Evolutionary conservation across 805 yeast genomes (phyloP), one percentile per base, ranked within the genome.

Genomic region (Yamadazyma olivae): DNA sequence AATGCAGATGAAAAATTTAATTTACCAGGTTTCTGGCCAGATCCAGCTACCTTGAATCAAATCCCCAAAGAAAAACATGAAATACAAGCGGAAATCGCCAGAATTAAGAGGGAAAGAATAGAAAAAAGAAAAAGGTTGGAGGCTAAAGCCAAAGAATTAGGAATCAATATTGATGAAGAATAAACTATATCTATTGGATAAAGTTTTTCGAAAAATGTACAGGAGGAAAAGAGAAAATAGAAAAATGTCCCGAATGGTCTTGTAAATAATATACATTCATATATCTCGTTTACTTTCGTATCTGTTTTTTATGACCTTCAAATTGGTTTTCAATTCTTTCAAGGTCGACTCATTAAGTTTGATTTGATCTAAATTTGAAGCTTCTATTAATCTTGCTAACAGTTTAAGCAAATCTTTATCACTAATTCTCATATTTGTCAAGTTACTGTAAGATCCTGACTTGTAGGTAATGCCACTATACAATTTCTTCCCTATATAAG

Each of bases 21-120:
- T 54, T 81, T 89, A 32, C 95, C 95, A 6, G 96, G 96, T 15
- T 90, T 87, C 62, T 89, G 96, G 95, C 98, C 98, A 3, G 97
- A 89, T 57, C 96, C 96, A 27, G 83, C 84, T 27, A 83, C 96
- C 2, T 71, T 88, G 48, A 89, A 90, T 56, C 83, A 86, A 61
- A 81, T 90, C 23, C 98, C 98, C 3, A 90, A 89, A 53, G 96
- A 90, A 53, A 89, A 89, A 2, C 85, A 83, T 51, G 96, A 90
- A 55, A 87, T 90, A 41, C 83, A 86, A 56, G 91, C 93, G 1
- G 98, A 90, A 54, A 67, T 90, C 25, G 96, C 95, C 12, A 77
- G 96, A 56, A 82, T 90, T 73, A 78, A 81, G 56, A 75, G 79
- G 46, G 95, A 81, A 36, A 72, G 90, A 41, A 55, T 74, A 3